phyloP scores from a whole-genome alignment of 768 basidiomycete species.

The Russula earlei region DNA sequence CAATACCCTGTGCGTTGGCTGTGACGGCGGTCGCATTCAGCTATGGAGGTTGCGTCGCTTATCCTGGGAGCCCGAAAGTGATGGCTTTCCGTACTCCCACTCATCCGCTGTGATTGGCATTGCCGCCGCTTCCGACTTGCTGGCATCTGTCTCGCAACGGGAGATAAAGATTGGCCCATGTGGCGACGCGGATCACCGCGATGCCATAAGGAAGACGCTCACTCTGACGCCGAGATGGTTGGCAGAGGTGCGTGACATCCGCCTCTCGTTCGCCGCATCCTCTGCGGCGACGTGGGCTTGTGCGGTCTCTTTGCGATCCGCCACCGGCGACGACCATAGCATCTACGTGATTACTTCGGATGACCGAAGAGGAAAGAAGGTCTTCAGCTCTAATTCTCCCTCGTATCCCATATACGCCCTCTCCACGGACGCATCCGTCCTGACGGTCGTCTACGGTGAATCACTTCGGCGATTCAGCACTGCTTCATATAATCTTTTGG shows the following conservation, averaged over 20 bases:
- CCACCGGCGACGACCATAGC: not conserved
- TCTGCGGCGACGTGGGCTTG: not conserved
- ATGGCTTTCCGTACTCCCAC: not conserved
- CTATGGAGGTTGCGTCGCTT: slow-evolving; percentile 1
- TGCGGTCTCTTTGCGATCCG: not conserved
- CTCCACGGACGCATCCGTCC: slow-evolving; percentile 3
- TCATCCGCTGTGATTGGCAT: slow-evolving; percentile 4
- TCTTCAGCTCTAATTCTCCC: not conserved
- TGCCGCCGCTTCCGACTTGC: not conserved
- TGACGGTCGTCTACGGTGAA: slow-evolving; percentile 7
- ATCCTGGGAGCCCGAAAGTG: slow-evolving; percentile 6
- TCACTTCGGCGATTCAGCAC: slow-evolving; percentile 1
- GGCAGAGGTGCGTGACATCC: not conserved
- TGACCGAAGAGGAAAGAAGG: slow-evolving; percentile 4
- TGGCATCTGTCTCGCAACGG: slow-evolving; percentile 6
- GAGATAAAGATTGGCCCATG: slow-evolving; percentile 12
- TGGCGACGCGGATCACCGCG: not conserved
- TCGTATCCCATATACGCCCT: slow-evolving; percentile 6
- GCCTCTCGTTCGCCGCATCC: slow-evolving; percentile 1
- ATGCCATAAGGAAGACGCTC: not conserved
- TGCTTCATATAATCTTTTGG: not conserved
- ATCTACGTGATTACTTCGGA: slow-evolving; percentile 2
- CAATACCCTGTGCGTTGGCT: slow-evolving; percentile 4
- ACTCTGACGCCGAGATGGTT: slow-evolving; percentile 1
- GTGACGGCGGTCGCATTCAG: slow-evolving; percentile 6